These are phyloP conservation scores for Ceratocystis cubensis DNA, from an alignment of 2,329 filamentous ascomycete genomes.

Conservation along the genomic window DNA sequence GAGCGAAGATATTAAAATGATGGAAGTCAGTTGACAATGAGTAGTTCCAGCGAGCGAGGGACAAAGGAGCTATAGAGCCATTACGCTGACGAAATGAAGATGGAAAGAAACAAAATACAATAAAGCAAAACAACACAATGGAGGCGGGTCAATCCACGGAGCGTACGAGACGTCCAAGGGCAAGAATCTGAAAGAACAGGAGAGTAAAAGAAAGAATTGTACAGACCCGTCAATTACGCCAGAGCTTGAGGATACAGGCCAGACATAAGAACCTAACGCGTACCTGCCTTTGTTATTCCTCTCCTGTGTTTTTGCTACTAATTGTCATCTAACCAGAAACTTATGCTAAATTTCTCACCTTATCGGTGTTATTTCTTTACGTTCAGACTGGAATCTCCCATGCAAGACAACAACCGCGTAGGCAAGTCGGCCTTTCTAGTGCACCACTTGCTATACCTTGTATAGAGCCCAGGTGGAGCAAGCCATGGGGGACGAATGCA, in stretches of 20 bases:
- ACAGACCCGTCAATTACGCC: no score
- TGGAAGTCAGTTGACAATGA: neutral
- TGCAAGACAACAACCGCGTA: slow-evolving; percentile 11
- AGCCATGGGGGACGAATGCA: neutral
- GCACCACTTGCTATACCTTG: no score
- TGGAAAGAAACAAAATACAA: neutral
- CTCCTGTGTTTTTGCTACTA: neutral
- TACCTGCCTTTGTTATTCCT: neutral
- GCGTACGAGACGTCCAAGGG: neutral
- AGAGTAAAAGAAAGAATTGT: neutral
- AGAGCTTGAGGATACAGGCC: neutral
- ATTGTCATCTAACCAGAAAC: neutral
- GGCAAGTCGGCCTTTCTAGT: slow-evolving; percentile 1
- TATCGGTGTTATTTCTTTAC: neutral
- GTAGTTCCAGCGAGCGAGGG: neutral
- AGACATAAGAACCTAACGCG: slow-evolving; percentile 4
- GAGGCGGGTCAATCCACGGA: neutral
- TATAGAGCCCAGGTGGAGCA: neutral
- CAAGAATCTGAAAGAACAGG: neutral
- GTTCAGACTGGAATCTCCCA: slow-evolving; percentile 10
- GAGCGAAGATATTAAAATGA: neutral
- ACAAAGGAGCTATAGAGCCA: neutral
- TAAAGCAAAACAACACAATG: neutral
- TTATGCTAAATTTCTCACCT: neutral
- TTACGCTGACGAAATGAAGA: neutral